Conservation (phyloP, 108 stramenopile genomes). For the Fragilaria radians region DNA sequence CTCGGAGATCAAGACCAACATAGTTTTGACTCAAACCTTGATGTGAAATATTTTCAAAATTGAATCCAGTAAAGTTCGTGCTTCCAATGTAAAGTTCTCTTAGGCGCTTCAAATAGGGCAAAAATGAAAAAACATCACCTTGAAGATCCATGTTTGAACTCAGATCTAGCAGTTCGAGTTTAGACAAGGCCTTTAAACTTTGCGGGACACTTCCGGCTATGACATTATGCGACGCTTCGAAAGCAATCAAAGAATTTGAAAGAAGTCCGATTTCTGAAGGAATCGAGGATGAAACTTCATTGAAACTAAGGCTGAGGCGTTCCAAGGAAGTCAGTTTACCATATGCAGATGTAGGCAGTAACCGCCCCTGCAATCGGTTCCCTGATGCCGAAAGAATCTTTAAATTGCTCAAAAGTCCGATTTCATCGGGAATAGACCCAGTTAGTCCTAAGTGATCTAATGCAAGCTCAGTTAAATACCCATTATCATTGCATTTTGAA, state of each 20-base stretch:
- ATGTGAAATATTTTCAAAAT: neutral
- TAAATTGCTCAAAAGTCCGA: constrained; percentile 9
- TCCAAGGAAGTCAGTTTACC: neutral
- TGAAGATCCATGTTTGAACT: neutral
- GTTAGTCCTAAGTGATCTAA: constrained; percentile 10
- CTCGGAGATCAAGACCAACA: neutral
- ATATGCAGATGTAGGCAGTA: neutral
- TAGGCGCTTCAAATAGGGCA: neutral
- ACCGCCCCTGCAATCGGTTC: neutral
- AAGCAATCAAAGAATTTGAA: neutral
- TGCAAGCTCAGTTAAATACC: constrained; percentile 1
- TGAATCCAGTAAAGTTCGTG: neutral
- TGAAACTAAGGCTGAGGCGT: neutral
- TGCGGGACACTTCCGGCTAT: neutral
- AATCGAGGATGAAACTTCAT: neutral
- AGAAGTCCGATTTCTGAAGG: neutral
- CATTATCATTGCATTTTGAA: neutral
- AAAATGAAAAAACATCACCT: neutral
- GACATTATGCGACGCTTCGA: neutral
- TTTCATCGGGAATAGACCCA: constrained; percentile 17
- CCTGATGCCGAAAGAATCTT: constrained; percentile 2
- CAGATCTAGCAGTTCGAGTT: neutral
- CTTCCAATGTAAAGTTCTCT: neutral
- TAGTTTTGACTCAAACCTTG: neutral
- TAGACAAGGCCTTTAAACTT: neutral